phyloP scores from a whole-genome alignment of 208 protist genomes.

The Trichomonas tenax region DNA sequence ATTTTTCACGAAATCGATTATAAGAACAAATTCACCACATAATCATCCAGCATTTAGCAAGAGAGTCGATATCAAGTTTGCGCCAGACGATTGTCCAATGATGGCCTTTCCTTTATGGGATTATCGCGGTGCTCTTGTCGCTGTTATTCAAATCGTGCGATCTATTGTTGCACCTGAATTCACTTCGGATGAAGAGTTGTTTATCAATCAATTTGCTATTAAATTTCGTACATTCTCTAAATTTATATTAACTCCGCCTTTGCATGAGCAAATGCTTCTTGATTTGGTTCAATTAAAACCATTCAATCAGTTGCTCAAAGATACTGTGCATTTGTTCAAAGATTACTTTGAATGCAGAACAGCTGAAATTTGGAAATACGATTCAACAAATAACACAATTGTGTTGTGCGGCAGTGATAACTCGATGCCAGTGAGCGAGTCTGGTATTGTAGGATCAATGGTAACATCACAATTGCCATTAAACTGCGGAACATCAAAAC shows the following conservation, averaged over 20 bases:
- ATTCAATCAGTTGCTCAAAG: background rate
- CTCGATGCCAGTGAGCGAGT: background rate
- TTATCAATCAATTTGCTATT: background rate
- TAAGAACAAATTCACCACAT: background rate
- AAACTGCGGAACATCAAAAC: background rate
- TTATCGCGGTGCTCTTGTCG: background rate
- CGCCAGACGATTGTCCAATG: background rate
- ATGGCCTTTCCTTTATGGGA: background rate
- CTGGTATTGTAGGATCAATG: background rate
- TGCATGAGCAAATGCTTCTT: background rate
- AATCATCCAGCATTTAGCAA: background rate
- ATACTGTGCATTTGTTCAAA: background rate
- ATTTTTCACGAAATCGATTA: background rate
- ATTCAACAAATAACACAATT: background rate
- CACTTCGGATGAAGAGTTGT: background rate
- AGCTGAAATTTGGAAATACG: background rate
- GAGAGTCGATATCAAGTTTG: background rate
- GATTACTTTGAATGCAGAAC: background rate
- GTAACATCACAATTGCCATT: background rate
- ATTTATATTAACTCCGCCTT: background rate
- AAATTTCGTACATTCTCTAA: background rate
- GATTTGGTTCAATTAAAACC: background rate
- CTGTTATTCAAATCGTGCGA: background rate
- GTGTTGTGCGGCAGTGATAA: background rate
- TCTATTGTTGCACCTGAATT: background rate